A percentile compares a stretch with the other conserved stretches of the same genome.
Conservation (phyloP, 257 asterid genomes). For the Galeopsis tetrahit region DNA sequence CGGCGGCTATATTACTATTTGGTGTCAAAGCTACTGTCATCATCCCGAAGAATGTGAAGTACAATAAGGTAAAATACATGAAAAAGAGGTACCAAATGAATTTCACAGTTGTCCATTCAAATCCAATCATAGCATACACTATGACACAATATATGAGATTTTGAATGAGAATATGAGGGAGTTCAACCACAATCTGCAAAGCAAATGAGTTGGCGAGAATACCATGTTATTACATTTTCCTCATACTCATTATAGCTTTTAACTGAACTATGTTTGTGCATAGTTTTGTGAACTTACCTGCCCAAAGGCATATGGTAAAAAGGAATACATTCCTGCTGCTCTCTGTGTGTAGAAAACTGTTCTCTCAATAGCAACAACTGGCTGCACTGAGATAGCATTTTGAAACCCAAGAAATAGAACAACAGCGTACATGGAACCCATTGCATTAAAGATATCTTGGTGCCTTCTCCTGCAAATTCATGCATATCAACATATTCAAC, state of each 20-base stretch:
- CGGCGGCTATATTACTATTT: constrained; percentile 69
- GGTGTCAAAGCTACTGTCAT: constrained; percentile 82
- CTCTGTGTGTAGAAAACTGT: constrained; percentile 84
- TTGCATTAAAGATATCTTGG: constrained; percentile 80
- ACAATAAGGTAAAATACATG: constrained; percentile 76
- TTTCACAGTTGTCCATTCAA: constrained; percentile 69
- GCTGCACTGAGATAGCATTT: constrained; percentile 77
- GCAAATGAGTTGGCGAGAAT: neutral
- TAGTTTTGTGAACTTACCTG: constrained; percentile 47
- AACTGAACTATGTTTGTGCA: neutral
- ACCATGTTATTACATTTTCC: neutral
- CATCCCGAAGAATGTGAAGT: constrained; percentile 89
- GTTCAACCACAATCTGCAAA: constrained; percentile 62
- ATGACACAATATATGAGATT: constrained; percentile 56
- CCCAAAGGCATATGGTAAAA: constrained; percentile 80
- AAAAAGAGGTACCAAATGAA: constrained; percentile 80
- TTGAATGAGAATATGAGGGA: constrained; percentile 69
- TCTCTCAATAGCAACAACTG: constrained; percentile 78
- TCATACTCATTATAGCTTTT: neutral
- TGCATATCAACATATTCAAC: neutral
- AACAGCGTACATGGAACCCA: constrained; percentile 84
- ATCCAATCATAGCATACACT: constrained; percentile 79
- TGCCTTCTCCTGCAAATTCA: constrained; percentile 47
- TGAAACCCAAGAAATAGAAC: constrained; percentile 75
- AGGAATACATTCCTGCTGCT: constrained; percentile 94